These are phyloP conservation scores for Tulasnella calospora DNA, from an alignment of 768 basidiomycete genomes.

Conservation along the genomic window DNA sequence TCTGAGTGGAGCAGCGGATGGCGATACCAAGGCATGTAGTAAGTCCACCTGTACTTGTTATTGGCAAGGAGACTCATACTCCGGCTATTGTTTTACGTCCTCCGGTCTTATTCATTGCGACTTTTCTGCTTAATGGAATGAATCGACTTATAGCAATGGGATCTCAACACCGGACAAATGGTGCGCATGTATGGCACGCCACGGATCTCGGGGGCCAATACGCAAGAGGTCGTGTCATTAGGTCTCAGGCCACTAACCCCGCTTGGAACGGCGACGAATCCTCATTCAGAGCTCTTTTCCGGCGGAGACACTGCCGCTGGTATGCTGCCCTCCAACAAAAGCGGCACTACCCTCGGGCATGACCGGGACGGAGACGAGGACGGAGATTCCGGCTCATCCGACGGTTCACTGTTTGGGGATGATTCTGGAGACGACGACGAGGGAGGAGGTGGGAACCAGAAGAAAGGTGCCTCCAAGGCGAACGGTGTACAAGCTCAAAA, in stretches of 20 bases:
- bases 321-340: conserved; percentile 12
- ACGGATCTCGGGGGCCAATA: neutral
- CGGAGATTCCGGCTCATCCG: conserved; percentile 71
- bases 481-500: conserved; percentile 16
- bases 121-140: neutral
- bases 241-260: conserved; percentile 1
- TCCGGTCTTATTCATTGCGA: conserved; percentile 26
- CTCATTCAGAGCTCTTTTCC: neutral
- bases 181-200: conserved; percentile 65
- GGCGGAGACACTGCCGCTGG: neutral
- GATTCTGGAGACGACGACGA: conserved; percentile 60
- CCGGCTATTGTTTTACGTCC: neutral
- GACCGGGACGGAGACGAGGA: conserved; percentile 39
- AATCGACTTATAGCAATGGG: conserved; percentile 74
- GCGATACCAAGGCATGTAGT: conserved; percentile 68
- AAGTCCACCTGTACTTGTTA: neutral
- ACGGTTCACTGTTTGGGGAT: conserved; percentile 68
- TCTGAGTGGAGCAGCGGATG: conserved; percentile 94
- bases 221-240: conserved; percentile 10
- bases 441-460: conserved; percentile 48
- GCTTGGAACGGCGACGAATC: conserved; percentile 6
- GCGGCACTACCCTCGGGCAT: conserved; percentile 1
- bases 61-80: neutral
- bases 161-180: conserved; percentile 82
- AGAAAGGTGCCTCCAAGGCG: conserved; percentile 27